These are phyloP conservation scores for Verticillium tricorpus DNA, from an alignment of 2,329 filamentous ascomycete genomes.

Conservation along the genomic window DNA sequence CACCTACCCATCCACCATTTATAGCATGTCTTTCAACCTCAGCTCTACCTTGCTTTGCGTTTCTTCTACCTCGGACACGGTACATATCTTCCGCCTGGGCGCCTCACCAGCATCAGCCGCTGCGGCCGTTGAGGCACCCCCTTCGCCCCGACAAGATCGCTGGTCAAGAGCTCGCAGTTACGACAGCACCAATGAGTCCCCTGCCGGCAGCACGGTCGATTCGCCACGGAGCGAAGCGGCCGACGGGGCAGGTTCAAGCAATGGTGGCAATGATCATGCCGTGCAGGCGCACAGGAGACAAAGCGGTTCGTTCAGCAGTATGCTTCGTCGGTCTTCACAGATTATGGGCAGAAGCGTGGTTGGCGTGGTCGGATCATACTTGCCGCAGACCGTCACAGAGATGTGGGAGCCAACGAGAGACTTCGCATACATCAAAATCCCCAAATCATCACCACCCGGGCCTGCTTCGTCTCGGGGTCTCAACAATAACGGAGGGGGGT, in stretches of 20 bases:
- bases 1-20: slow-evolving; percentile 92
- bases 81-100: slow-evolving; percentile 87
- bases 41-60: slow-evolving; percentile 91
- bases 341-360: slow-evolving; percentile 87
- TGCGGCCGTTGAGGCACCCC: slow-evolving; percentile 26
- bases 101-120: slow-evolving; percentile 29
- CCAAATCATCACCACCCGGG: slow-evolving; percentile 46
- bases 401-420: slow-evolving; percentile 96
- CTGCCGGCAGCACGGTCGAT: slow-evolving; percentile 31
- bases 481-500: slow-evolving; percentile 15
- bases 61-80: slow-evolving; percentile 91
- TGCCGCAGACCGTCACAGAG: slow-evolving; percentile 90
- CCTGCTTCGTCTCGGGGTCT: slow-evolving; percentile 12
- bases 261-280: slow-evolving; percentile 19
- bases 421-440: slow-evolving; percentile 94
- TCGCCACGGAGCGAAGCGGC: slow-evolving; percentile 44
- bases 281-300: slow-evolving; percentile 36
- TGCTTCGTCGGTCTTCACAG: slow-evolving; percentile 91
- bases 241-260: slow-evolving; percentile 28
- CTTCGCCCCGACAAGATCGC: slow-evolving; percentile 42
- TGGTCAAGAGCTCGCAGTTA: slow-evolving; percentile 49
- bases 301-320: slow-evolving; percentile 80
- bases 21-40: slow-evolving; percentile 98
- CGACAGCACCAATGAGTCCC: slow-evolving; percentile 52
- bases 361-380: slow-evolving; percentile 83